Evolutionary conservation across 345 rosid species (phyloP).

Genomic region (Citrus glauca): DNA sequence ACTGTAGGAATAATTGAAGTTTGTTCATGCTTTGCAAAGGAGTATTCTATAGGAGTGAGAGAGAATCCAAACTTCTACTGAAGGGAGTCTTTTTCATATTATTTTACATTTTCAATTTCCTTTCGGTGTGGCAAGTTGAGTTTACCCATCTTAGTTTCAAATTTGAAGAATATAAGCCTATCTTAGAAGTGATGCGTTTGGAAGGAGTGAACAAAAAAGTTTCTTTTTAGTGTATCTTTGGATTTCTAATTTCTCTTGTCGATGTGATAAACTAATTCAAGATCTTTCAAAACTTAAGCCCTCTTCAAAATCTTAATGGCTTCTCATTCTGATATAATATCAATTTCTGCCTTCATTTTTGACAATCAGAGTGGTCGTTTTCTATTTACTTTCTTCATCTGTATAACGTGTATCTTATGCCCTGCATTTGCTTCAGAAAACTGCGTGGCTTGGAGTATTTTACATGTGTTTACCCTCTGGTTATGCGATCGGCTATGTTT

Average conservation of each 20-base stretch:
- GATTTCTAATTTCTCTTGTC: neutral
- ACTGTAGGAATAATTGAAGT: neutral
- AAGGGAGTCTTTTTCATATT: neutral
- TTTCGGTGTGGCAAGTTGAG: neutral
- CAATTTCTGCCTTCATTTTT: neutral
- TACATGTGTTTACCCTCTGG: constrained; percentile 98
- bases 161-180: neutral
- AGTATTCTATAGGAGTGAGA: neutral
- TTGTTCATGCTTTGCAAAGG: neutral
- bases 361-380: neutral
- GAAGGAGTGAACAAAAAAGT: neutral
- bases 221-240: neutral
- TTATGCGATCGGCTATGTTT: constrained; percentile 83
- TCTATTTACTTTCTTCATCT: neutral
- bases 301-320: neutral
- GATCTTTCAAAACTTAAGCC: neutral
- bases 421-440: constrained; percentile 55
- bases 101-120: neutral
- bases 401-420: neutral
- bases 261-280: neutral
- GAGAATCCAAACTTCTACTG: too few relatives aligned
- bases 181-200: neutral
- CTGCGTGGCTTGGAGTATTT: constrained; percentile 84
- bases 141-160: neutral
- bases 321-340: neutral